A percentile compares a stretch with the other conserved stretches of the same genome.
phyloP scores from a whole-genome alignment of 768 basidiomycete species.

The Calocybe gangraenosa region DNA sequence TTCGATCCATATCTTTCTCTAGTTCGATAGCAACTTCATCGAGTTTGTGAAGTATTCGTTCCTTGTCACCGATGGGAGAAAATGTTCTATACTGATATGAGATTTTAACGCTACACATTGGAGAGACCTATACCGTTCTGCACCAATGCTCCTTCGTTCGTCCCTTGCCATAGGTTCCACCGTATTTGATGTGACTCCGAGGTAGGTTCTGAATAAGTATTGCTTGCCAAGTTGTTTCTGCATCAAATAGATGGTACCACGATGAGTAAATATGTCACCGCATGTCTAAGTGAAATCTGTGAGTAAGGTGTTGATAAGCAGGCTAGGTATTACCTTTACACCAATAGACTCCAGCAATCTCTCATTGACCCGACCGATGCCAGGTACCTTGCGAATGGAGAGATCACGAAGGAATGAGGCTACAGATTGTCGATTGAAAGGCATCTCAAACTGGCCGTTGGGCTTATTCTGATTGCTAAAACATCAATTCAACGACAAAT shows the following conservation, averaged over 20 bases:
- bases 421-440: constrained; percentile 61
- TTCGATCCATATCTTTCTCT: constrained; percentile 71
- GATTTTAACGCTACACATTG: background rate
- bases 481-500: constrained; percentile 4
- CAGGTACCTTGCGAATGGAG: constrained; percentile 83
- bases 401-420: constrained; percentile 75
- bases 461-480: constrained; percentile 72
- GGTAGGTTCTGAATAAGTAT: constrained; percentile 73
- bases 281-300: constrained; percentile 54
- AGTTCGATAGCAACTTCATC: constrained; percentile 80
- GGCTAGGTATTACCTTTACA: constrained; percentile 55
- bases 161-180: constrained; percentile 75
- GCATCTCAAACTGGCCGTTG: constrained; percentile 82
- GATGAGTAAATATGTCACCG: constrained; percentile 79
- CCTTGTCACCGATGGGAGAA: constrained; percentile 56
- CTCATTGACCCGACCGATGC: constrained; percentile 89
- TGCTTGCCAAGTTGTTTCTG: constrained; percentile 82
- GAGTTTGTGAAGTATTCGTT: constrained; percentile 70
- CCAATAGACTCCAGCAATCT: constrained; percentile 82
- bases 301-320: background rate
- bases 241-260: constrained; percentile 73
- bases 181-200: constrained; percentile 83
- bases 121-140: constrained; percentile 59
- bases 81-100: constrained; percentile 58
- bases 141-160: constrained; percentile 89